phyloP scores from a whole-genome alignment of 2,329 filamentous ascomycete species.

The Fusarium subglutinans region DNA sequence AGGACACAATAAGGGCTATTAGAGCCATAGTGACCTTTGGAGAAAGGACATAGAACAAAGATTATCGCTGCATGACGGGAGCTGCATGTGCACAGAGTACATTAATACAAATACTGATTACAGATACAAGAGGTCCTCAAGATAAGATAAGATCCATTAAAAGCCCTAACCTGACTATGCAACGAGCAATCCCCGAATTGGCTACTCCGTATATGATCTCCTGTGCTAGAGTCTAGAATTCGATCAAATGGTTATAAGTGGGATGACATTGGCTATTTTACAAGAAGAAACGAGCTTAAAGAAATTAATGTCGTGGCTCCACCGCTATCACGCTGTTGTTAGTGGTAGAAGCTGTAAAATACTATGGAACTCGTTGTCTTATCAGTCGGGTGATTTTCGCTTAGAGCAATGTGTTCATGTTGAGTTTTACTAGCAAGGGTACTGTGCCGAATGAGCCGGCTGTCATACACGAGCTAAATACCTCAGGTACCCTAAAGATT shows the following conservation, averaged over 20 bases:
- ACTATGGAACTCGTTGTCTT: rapidly evolving
- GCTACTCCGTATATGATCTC: too few species aligned
- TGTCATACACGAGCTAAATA: not conserved
- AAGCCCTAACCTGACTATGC: too few species aligned
- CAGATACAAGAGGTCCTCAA: too few species aligned
- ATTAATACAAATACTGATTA: too few species aligned
- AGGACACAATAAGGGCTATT: too few species aligned
- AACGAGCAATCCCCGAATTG: too few species aligned
- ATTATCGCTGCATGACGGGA: too few species aligned
- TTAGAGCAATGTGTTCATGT: not conserved
- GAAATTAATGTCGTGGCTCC: not conserved
- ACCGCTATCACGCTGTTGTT: not conserved
- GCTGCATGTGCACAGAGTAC: too few species aligned
- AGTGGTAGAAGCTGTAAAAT: not conserved
- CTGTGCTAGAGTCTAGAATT: not conserved
- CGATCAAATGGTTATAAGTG: not conserved
- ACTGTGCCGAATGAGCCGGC: not conserved
- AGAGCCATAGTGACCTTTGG: too few species aligned
- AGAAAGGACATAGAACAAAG: too few species aligned
- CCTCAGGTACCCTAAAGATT: not conserved
- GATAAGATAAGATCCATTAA: too few species aligned
- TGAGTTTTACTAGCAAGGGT: not conserved
- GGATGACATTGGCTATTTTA: not conserved
- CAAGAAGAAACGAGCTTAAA: rapidly evolving
- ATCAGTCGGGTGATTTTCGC: not conserved